phyloP scores from a whole-genome alignment of 768 basidiomycete genomes.

The Hygrophorus russula region DNA sequence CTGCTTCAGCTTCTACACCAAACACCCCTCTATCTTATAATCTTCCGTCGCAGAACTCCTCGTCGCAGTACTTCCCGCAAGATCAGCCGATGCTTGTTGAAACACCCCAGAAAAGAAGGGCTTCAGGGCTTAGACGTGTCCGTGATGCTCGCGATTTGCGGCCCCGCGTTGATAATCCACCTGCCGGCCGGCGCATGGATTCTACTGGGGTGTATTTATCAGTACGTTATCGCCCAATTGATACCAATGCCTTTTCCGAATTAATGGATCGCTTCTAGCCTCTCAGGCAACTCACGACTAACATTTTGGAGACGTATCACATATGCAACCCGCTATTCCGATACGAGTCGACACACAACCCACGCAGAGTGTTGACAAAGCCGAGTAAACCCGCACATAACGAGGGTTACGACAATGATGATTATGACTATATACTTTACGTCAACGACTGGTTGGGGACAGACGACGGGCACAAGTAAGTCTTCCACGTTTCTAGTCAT shows the following conservation, averaged over 20 bases:
- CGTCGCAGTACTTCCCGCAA: constrained; percentile 46
- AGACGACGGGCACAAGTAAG: constrained; percentile 92
- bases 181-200: constrained; percentile 66
- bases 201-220: constrained; percentile 68
- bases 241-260: neutral
- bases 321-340: constrained; percentile 93
- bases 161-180: constrained; percentile 55
- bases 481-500: constrained; percentile 12
- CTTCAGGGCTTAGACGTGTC: constrained; percentile 70
- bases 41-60: constrained; percentile 37
- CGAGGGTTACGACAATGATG: constrained; percentile 97
- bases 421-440: constrained; percentile 98
- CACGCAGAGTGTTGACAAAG: constrained; percentile 92
- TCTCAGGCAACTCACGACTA: constrained; percentile 63
- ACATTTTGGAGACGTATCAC: constrained; percentile 83
- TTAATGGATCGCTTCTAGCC: constrained; percentile 25
- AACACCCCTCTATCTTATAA: constrained; percentile 63
- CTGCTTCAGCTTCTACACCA: constrained; percentile 55
- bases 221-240: constrained; percentile 36
- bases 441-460: constrained; percentile 96
- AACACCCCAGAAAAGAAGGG: constrained; percentile 45
- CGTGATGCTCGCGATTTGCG: constrained; percentile 68
- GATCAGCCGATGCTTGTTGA: constrained; percentile 72
- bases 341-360: constrained; percentile 92
- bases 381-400: constrained; percentile 94